Conservation (phyloP, 164 flowering plant genomes). For the Piper betle region DNA sequence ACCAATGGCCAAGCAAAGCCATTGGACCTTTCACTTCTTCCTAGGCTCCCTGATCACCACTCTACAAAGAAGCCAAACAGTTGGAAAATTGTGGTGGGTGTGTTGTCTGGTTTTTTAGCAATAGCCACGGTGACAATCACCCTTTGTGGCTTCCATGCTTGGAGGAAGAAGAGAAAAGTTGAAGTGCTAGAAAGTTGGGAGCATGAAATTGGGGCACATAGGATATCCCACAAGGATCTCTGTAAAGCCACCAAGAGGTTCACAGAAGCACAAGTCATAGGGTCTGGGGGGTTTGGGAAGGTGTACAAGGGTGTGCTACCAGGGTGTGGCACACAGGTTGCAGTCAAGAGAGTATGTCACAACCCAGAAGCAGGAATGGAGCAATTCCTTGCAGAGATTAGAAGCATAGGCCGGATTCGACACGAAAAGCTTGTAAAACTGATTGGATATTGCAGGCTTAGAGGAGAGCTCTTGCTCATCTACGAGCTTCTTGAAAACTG, state of each 20-base stretch:
- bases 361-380: conserved; percentile 1
- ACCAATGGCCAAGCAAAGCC: conserved; percentile 17
- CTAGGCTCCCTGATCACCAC: conserved; percentile 8
- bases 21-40: conserved; percentile 28
- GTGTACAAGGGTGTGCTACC: conserved; percentile 29
- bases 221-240: conserved; percentile 24
- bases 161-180: background rate
- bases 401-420: conserved; percentile 5
- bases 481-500: conserved; percentile 11
- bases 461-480: conserved; percentile 8
- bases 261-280: conserved; percentile 21
- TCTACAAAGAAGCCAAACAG: background rate
- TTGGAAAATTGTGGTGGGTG: conserved; percentile 1
- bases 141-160: background rate
- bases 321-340: background rate
- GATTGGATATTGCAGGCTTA: conserved; percentile 7
- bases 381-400: conserved; percentile 5
- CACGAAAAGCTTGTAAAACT: conserved; percentile 9
- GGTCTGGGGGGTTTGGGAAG: conserved; percentile 29
- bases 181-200: conserved; percentile 38
- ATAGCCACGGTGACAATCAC: background rate
- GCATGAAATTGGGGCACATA: conserved; percentile 33
- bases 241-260: conserved; percentile 25
- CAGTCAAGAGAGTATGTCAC: conserved; percentile 3
- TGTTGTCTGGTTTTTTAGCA: background rate